These are phyloP conservation scores for Trichosporon faecale DNA, from an alignment of 1,284 basidiomycete genomes.

Conservation along the genomic window DNA sequence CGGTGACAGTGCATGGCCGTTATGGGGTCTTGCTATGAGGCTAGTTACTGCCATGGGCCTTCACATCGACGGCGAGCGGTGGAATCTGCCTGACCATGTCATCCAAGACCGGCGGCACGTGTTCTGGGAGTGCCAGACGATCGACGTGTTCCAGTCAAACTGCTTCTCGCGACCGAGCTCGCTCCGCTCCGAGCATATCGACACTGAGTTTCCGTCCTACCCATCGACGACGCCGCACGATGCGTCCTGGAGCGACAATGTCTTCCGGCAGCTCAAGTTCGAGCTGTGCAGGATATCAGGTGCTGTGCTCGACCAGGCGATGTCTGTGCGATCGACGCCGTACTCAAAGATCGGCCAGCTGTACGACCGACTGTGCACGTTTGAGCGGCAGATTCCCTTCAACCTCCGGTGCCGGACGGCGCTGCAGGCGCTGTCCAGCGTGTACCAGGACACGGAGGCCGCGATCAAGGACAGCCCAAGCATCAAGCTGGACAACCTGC, in stretches of 20 bases:
- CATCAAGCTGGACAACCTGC: slow-evolving; percentile 25
- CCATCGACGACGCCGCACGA: not conserved
- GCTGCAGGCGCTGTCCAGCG: slow-evolving; percentile 27
- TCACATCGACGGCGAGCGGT: slow-evolving; percentile 45
- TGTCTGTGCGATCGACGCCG: slow-evolving; percentile 26
- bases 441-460: slow-evolving; percentile 28
- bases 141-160: slow-evolving; percentile 36
- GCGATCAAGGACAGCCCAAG: slow-evolving; percentile 30
- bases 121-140: slow-evolving; percentile 35
- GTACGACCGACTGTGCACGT: slow-evolving; percentile 32
- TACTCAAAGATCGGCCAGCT: slow-evolving; percentile 28
- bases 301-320: slow-evolving; percentile 30
- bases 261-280: slow-evolving; percentile 34
- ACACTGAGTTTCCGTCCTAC: slow-evolving; percentile 33
- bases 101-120: slow-evolving; percentile 39
- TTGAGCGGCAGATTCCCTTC: slow-evolving; percentile 34
- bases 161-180: slow-evolving; percentile 39
- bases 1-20: slow-evolving; percentile 43
- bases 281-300: slow-evolving; percentile 34
- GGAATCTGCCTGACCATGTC: slow-evolving; percentile 39
- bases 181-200: slow-evolving; percentile 31
- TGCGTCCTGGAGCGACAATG: slow-evolving; percentile 1
- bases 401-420: slow-evolving; percentile 34
- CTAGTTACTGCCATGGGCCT: slow-evolving; percentile 38
- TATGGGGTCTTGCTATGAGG: slow-evolving; percentile 42